A percentile compares a stretch with the other conserved stretches of the same genome.
Conservation (phyloP, 176 grass and related monocot species). For the Poa pratensis region DNA sequence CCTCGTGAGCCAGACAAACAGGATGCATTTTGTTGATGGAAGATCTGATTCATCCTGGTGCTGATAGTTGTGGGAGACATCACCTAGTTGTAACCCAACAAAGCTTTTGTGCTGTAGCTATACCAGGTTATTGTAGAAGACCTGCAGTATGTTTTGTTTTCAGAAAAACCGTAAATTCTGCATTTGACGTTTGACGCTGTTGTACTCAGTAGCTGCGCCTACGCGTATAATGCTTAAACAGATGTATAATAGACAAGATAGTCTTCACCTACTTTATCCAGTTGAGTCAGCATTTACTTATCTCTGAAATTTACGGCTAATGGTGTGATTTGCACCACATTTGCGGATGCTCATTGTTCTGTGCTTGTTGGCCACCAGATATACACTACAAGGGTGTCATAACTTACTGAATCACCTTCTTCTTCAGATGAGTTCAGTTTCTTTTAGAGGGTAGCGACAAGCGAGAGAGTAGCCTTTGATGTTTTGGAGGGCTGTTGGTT, state of each 20-base stretch:
- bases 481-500: too few relatives aligned
- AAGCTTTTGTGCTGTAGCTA: neutral
- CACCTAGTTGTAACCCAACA: slow-evolving; percentile 48
- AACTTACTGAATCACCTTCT: neutral
- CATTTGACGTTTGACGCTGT: neutral
- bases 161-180: neutral
- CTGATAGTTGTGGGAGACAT: slow-evolving; percentile 33
- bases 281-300: neutral
- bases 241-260: neutral
- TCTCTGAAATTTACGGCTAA: neutral
- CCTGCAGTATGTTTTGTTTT: slow-evolving; percentile 24
- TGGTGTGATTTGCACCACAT: neutral
- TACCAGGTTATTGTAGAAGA: neutral
- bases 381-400: neutral
- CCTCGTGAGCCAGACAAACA: slow-evolving; percentile 39
- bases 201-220: slow-evolving; percentile 19
- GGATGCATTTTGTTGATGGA: neutral
- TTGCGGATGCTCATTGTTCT: neutral
- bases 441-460: too few relatives aligned
- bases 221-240: neutral
- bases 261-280: neutral
- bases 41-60: neutral
- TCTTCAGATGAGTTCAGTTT: neutral
- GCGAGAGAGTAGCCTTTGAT: too few relatives aligned
- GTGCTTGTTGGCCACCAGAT: neutral